Conservation (phyloP, 371 early-diverging fungal species). For the Umbelopsis sp. region DNA sequence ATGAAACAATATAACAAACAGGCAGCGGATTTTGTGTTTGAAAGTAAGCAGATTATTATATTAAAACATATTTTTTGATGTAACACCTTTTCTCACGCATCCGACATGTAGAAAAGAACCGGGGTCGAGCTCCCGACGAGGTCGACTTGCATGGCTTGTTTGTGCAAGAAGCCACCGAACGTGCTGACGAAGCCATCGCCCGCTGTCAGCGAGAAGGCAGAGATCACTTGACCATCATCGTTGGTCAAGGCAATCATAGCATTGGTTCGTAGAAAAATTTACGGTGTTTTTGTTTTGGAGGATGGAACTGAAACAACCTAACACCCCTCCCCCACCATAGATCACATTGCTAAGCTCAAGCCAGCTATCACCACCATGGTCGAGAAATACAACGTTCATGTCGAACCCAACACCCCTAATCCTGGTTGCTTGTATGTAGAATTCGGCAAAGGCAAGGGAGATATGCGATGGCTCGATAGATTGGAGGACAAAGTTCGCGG, state of each 20-base stretch:
- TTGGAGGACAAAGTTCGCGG: conserved; percentile 30
- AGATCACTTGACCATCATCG: conserved; percentile 58
- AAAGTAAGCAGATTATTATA: conserved; percentile 31
- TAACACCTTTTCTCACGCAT: not conserved
- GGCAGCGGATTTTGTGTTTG: conserved; percentile 57
- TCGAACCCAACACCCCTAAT: conserved; percentile 62
- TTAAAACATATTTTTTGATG: too few relatives aligned
- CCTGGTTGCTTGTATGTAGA: conserved; percentile 66
- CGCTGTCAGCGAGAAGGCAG: conserved; percentile 47
- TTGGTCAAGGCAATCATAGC: conserved; percentile 66
- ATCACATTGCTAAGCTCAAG: conserved; percentile 61
- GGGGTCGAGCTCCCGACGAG: conserved; percentile 46
- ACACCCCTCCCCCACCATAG: conserved; percentile 16
- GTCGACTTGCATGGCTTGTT: conserved; percentile 66
- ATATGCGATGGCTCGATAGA: conserved; percentile 51
- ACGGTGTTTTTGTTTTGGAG: not conserved
- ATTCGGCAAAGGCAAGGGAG: conserved; percentile 51
- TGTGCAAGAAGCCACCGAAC: conserved; percentile 60
- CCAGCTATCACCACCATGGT: conserved; percentile 62
- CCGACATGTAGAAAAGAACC: conserved; percentile 49
- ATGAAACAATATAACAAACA: conserved; percentile 60
- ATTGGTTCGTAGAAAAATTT: conserved; percentile 30
- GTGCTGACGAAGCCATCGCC: conserved; percentile 52
- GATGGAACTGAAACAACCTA: not conserved
- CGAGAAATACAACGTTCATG: conserved; percentile 54